phyloP scores from a whole-genome alignment of 352 stramenopile genomes.

The Pythium volutum region DNA sequence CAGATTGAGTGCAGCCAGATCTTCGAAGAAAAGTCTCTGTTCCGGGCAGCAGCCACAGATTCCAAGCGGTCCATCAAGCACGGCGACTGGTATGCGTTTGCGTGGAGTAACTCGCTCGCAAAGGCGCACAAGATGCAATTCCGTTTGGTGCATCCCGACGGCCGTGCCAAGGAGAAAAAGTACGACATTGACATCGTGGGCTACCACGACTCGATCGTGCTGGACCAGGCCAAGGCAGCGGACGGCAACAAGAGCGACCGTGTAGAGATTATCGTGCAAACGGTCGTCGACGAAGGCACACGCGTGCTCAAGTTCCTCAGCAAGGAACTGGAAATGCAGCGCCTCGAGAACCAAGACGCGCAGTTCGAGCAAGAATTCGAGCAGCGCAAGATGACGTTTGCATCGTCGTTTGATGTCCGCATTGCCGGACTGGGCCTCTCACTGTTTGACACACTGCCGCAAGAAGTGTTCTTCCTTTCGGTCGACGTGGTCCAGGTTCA shows the following conservation, averaged over 20 bases:
- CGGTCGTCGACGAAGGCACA: slow-evolving; percentile 75
- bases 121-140: slow-evolving; percentile 83
- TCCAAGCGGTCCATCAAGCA: slow-evolving; percentile 47
- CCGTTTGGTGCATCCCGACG: slow-evolving; percentile 49
- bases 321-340: slow-evolving; percentile 73
- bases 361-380: slow-evolving; percentile 70
- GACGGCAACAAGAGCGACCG: slow-evolving; percentile 36
- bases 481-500: slow-evolving; percentile 74
- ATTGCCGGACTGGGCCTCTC: slow-evolving; percentile 76
- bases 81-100: slow-evolving; percentile 76
- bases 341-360: slow-evolving; percentile 60
- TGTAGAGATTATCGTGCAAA: slow-evolving; percentile 71
- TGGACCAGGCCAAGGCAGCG: slow-evolving; percentile 47
- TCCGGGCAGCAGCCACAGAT: slow-evolving; percentile 56
- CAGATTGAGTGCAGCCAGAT: slow-evolving; percentile 73
- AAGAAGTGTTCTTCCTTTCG: slow-evolving; percentile 83
- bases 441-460: slow-evolving; percentile 68
- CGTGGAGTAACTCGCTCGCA: slow-evolving; percentile 81
- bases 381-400: slow-evolving; percentile 76
- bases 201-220: slow-evolving; percentile 62
- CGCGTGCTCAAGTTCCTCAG: slow-evolving; percentile 80
- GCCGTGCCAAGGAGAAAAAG: slow-evolving; percentile 60
- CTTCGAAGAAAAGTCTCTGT: slow-evolving; percentile 41
- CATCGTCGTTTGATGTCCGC: slow-evolving; percentile 78
- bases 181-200: slow-evolving; percentile 85